Evolutionary conservation across 1,284 basidiomycete genomes (phyloP), one percentile per base, ranked within the genome.

Genomic region (Xerocomus nothofagi): DNA sequence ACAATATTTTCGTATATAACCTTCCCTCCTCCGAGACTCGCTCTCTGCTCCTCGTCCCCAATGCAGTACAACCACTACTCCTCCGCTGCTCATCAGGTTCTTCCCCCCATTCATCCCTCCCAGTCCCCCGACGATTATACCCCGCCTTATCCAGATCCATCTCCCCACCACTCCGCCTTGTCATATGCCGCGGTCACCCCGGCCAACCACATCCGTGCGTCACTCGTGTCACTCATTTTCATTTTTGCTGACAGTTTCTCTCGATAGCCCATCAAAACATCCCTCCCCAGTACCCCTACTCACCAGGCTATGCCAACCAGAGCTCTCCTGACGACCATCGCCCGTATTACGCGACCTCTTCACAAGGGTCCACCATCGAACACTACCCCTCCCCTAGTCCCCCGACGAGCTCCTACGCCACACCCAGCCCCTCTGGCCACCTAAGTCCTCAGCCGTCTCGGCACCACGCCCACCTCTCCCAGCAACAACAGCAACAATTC

Each of bases 401-500:
- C 11, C 57, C 63, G 2, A 33, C 54, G 18, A 49, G 23, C 40
- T 58, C 63, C 1, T 66, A 68, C 34, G 46, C 59, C 18, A 21
- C 62, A 9, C 31, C 64, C 26, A 54, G 20, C 37, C 40, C 69
- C 14, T 44, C 65, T n/a, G 67, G 70, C 40, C 56, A 68, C 17
- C 43, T 68, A n/a, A 65, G 60, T 53, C 56, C 68, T 1, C 61
- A 67, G 37, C 55, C 53, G 44, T 62, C 38, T 52, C 67, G 41
- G 64, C 70, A 55, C 66, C 70, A 53, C 62, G 58, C 55, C 50
- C 65, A 50, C 47, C 47, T 48, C 21, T 1, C 58, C 18, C 59
- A 46, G 21, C 60, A 34, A 44, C 61, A 38, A 54, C 61, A 47
- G 40, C 71, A 55, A 21, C 71, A 72, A 17, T 81, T 80, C 55